A percentile compares a stretch with the other conserved stretches of the same genome.
Evolutionary conservation across 768 basidiomycete genomes (phyloP).

Genomic region (Coprinellus aureogranulatus): DNA sequence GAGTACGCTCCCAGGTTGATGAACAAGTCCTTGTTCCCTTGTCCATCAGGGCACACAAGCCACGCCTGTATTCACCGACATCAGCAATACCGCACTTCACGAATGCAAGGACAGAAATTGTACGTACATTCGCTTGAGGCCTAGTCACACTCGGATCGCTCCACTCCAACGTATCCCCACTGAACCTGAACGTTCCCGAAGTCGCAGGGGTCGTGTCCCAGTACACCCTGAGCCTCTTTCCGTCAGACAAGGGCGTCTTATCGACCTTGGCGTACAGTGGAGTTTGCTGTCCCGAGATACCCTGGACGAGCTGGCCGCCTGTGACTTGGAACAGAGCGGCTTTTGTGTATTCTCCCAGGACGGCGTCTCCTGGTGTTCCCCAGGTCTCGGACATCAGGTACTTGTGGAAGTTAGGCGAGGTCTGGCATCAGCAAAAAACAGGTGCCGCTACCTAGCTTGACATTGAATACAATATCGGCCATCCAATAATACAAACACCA

Average conservation of each 20-base stretch:
- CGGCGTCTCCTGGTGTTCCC: conserved; percentile 43
- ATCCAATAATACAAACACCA: too few relatives aligned
- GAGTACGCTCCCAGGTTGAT: conserved; percentile 55
- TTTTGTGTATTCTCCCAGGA: conserved; percentile 47
- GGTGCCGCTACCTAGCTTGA: too few relatives aligned
- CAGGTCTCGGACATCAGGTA: conserved; percentile 53
- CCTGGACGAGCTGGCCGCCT: conserved; percentile 54
- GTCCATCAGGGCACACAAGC: conserved; percentile 54
- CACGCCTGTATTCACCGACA: conserved; percentile 53
- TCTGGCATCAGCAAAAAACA: conserved; percentile 28
- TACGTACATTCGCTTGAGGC: conserved; percentile 51
- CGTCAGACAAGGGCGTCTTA: conserved; percentile 41
- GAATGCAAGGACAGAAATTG: background rate
- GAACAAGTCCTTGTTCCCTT: conserved; percentile 42
- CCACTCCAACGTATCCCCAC: conserved; percentile 62
- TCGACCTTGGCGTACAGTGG: conserved; percentile 52
- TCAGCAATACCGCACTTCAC: too few relatives aligned
- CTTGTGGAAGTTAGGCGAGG: conserved; percentile 58
- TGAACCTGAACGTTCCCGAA: conserved; percentile 49
- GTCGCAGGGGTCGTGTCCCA: conserved; percentile 49
- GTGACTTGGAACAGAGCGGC: conserved; percentile 59
- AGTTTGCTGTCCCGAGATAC: conserved; percentile 31
- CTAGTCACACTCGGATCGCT: conserved; percentile 45
- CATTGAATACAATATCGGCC: too few relatives aligned
- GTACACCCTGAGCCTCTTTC: conserved; percentile 45